Evolutionary conservation across 2,329 filamentous ascomycete species (phyloP).

Genomic region (Myriosclerotinia curreyana): DNA sequence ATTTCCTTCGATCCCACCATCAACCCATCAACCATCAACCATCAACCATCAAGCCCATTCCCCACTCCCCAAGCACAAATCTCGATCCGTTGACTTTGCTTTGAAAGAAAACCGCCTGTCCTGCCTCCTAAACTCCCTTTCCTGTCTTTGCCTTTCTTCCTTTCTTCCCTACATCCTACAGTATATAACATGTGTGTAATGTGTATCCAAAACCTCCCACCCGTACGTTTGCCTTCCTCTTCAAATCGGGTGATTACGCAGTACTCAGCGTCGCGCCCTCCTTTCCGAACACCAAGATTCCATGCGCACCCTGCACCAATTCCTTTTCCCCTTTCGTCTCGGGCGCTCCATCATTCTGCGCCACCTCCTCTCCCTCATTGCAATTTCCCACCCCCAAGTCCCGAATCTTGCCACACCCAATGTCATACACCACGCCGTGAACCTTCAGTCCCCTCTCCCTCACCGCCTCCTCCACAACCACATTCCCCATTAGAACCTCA

Average conservation of each 20-base stretch:
- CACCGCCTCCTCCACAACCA: constrained; percentile 67
- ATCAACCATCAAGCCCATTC: neutral
- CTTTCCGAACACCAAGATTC: constrained; percentile 49
- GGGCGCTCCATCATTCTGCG: constrained; percentile 40
- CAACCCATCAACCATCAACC: neutral
- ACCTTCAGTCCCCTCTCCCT: constrained; percentile 67
- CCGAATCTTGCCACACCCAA: constrained; percentile 48
- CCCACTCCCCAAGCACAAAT: constrained; percentile 3
- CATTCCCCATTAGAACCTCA: constrained; percentile 64
- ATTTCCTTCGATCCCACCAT: neutral
- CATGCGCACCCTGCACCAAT: constrained; percentile 46
- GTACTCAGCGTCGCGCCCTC: constrained; percentile 42
- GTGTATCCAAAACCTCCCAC: constrained; percentile 24
- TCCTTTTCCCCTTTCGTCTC: constrained; percentile 18
- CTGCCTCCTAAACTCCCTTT: constrained; percentile 10
- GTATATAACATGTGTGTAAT: neutral
- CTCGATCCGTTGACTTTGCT: constrained; percentile 4
- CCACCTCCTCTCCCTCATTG: constrained; percentile 23
- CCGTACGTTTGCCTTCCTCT: constrained; percentile 28
- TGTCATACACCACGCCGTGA: constrained; percentile 75
- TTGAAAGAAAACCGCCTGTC: neutral
- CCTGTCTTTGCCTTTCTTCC: constrained; percentile 2
- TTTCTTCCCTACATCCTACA: too few species aligned
- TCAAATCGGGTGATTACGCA: neutral
- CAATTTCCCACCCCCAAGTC: constrained; percentile 48